These are phyloP conservation scores for Sphagnum tenellum DNA, from an alignment of 225 moss, liverwort and hornwort species.

Conservation along the genomic window DNA sequence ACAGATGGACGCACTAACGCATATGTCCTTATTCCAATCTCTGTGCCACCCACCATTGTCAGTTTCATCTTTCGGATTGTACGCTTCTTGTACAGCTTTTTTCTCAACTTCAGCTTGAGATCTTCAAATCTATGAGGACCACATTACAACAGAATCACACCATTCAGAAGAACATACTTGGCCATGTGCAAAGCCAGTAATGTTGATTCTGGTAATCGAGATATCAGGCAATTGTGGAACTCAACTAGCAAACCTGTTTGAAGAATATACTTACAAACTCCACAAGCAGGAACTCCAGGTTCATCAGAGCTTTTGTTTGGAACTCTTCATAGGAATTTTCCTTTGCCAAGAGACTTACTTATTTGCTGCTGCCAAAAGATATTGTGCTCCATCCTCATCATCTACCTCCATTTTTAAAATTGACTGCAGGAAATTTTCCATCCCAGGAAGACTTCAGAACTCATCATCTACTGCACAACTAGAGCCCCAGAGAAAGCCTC, in stretches of 20 bases:
- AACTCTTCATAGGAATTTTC: too few relatives aligned
- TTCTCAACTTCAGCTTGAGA: conserved; percentile 67
- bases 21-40: conserved; percentile 80
- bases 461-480: too few relatives aligned
- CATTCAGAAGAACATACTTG: too few relatives aligned
- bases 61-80: conserved; percentile 82
- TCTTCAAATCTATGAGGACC: conserved; percentile 64
- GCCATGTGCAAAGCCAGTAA: too few relatives aligned
- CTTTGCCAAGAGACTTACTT: conserved; percentile 21
- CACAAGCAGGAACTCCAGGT: too few relatives aligned
- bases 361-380: conserved; percentile 16
- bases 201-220: too few relatives aligned
- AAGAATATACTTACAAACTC: too few relatives aligned
- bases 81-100: conserved; percentile 89
- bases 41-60: conserved; percentile 60
- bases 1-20: conserved; percentile 84
- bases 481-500: too few relatives aligned
- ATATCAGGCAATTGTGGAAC: too few relatives aligned
- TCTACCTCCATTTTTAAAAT: conserved; percentile 27
- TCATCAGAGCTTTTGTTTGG: too few relatives aligned
- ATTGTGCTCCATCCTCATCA: conserved; percentile 29
- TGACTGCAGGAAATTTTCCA: conserved; percentile 14
- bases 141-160: neutral
- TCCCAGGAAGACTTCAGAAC: conserved; percentile 1
- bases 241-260: too few relatives aligned